phyloP scores from a whole-genome alignment of 192 early-diverging fungal genomes.

The Linnemannia zychae region DNA sequence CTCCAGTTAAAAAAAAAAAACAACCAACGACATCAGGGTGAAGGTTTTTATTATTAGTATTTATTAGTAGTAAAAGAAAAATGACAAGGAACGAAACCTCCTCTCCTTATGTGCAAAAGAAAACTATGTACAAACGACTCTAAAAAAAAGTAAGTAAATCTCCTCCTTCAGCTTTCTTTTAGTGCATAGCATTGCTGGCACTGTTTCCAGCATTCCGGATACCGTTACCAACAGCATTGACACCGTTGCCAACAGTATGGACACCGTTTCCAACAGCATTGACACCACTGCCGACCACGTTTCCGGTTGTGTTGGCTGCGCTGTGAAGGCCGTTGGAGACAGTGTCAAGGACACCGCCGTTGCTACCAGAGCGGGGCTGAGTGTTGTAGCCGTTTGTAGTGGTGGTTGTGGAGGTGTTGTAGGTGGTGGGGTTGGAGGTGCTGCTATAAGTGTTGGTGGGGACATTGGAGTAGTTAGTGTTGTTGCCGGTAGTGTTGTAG shows the following conservation, averaged over 20 bases:
- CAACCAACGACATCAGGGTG: background rate
- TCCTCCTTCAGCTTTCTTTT: background rate
- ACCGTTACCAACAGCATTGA: background rate
- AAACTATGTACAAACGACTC: background rate
- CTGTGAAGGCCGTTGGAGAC: background rate
- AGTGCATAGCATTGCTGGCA: background rate
- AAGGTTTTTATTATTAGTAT: background rate
- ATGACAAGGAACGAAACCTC: too few relatives aligned
- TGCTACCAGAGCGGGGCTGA: conserved; percentile 22
- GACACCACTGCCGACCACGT: background rate
- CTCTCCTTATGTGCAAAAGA: background rate
- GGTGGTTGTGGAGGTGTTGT: background rate
- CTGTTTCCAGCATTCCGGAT: background rate
- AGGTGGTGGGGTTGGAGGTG: background rate
- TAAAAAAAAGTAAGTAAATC: background rate
- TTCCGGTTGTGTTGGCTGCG: background rate
- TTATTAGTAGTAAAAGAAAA: background rate
- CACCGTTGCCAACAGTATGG: background rate
- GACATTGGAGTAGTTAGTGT: too few relatives aligned
- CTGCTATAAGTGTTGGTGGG: background rate
- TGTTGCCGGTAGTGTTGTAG: background rate
- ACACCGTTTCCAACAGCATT: background rate
- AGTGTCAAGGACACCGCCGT: background rate
- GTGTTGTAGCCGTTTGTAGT: conserved; percentile 5
- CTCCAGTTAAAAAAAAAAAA: background rate